Evolutionary conservation across 345 rosid species (phyloP), one percentile per base, ranked within the genome.

Genomic region (Noccaea bulbosa): DNA sequence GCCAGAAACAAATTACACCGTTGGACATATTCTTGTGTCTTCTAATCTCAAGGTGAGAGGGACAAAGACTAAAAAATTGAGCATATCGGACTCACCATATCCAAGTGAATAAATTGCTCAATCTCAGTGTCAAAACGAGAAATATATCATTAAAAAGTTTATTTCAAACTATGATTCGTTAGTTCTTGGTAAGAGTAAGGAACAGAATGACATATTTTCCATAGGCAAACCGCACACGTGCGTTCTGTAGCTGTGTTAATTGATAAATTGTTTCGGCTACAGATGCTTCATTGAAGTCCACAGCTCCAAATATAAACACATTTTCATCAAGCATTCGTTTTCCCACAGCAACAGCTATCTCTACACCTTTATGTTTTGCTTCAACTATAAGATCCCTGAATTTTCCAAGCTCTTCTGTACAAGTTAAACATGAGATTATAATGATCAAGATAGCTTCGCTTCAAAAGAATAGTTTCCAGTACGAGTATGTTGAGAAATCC

Each of bases 301-400:
- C 85, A 69, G 70, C 72, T 53, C 98, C 97, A 81, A 82, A 88
- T 34, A 90, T 81, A 74, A 90, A 93, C 77, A 74, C 57, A 57
- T 79, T 79, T 51, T 76, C 79, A 51, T 84, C 86, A 37, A 93
- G 71, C 97, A 90, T 85, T 76, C 79, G 81, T 76, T 79, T 85
- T 30, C 87, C 87, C 56, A 90, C 58, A 70, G 73, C 61, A 9
- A 79, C 70, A 15, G 82, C 95, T 51, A 77, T 82, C 51, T 52
- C 70, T 57, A 84, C 65, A 63, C 79, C 80, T 46, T 69, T 74
- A 35, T 63, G 22, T 66, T 84, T 87, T 52, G 93, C 86, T 73
- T 82, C 86, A 22, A 72, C 62, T 27, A 88, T 82, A 71, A 88
- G 87, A 51, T 50, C 76, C 76, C 77, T 20, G 22, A 20, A 20